Conservation (phyloP, 1,139 yeast species). For the Yamadazyma jaroonii region DNA sequence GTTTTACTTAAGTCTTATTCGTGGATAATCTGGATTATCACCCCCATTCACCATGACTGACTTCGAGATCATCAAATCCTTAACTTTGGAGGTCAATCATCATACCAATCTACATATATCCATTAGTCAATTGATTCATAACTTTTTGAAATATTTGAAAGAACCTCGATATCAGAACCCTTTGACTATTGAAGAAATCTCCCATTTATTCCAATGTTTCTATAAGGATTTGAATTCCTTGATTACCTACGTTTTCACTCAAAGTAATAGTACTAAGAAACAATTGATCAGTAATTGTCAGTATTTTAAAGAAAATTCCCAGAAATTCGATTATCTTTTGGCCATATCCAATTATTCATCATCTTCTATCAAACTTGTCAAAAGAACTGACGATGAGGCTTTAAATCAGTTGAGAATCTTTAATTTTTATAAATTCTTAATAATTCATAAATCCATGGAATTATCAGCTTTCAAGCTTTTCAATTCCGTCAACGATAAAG, state of each 20-base stretch:
- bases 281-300: conserved; percentile 31
- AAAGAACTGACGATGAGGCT: conserved; percentile 38
- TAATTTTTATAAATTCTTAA: conserved; percentile 39
- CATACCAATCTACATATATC: conserved; percentile 4
- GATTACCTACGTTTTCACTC: conserved; percentile 33
- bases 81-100: not conserved
- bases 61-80: not conserved
- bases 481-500: conserved; percentile 23
- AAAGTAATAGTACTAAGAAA: conserved; percentile 39
- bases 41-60: not conserved
- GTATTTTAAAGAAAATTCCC: conserved; percentile 29
- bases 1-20: too few relatives aligned
- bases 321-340: conserved; percentile 37
- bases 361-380: conserved; percentile 37
- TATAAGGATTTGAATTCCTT: conserved; percentile 39
- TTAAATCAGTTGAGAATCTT: conserved; percentile 38
- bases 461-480: conserved; percentile 32
- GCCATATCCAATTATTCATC: conserved; percentile 46
- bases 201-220: conserved; percentile 31
- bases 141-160: conserved; percentile 36
- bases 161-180: conserved; percentile 47
- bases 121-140: conserved; percentile 12
- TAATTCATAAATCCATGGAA: conserved; percentile 33
- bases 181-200: conserved; percentile 33
- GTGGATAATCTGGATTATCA: too few relatives aligned